phyloP scores from a whole-genome alignment of 1,139 yeast genomes.

The Pneumocystis murina region DNA sequence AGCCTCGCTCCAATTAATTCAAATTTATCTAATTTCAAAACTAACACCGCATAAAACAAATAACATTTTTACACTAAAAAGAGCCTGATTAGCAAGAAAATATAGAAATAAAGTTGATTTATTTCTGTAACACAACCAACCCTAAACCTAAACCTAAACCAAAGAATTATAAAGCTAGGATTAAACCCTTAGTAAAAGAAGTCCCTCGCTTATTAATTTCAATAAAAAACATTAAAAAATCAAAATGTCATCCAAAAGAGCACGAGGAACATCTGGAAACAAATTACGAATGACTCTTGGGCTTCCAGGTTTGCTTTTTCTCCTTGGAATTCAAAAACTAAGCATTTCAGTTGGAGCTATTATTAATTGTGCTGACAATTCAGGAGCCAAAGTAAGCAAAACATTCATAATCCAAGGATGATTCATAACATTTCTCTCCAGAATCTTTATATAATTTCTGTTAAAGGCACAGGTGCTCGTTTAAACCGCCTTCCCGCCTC shows the following conservation, averaged over 20 bases:
- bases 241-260: not conserved
- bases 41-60: no score
- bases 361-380: slow-evolving; percentile 99
- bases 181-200: no score
- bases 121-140: no score
- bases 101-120: no score
- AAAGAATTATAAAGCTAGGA: not conserved
- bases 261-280: slow-evolving; percentile 89
- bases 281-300: slow-evolving; percentile 99
- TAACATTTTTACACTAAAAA: no score
- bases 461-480: slow-evolving; percentile 99
- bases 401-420: no score
- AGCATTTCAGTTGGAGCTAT: slow-evolving; percentile 65
- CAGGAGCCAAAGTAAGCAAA: slow-evolving; percentile 53
- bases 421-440: not conserved
- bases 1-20: no score
- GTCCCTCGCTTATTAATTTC: not conserved
- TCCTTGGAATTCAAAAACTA: not conserved
- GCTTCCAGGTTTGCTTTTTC: slow-evolving; percentile 47
- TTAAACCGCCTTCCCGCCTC: slow-evolving; percentile 99
- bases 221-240: not conserved
- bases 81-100: no score
- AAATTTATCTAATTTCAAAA: no score
- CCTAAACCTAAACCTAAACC: not conserved
- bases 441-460: slow-evolving; percentile 97